These are phyloP conservation scores for Metschnikowia aberdeeniae DNA, from an alignment of 805 yeast genomes.

Conservation along the genomic window DNA sequence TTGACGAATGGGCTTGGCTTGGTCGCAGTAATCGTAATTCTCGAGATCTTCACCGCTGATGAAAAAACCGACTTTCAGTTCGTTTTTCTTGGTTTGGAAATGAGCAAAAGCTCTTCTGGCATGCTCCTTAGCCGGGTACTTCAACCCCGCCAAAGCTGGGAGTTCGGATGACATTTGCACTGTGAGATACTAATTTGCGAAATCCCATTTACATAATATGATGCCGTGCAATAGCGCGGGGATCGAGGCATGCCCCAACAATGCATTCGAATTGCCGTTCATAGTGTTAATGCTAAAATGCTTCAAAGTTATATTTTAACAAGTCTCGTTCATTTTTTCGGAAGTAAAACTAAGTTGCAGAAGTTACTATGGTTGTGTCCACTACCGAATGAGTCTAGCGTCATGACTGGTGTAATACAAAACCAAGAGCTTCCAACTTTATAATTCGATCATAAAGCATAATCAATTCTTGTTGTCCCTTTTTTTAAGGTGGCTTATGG, in stretches of 20 bases:
- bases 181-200: not conserved
- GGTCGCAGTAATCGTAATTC: constrained; percentile 74
- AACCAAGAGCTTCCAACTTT: no score
- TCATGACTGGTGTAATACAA: no score
- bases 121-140: constrained; percentile 84
- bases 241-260: not conserved
- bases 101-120: constrained; percentile 50
- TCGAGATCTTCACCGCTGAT: constrained; percentile 59
- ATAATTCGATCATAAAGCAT: no score
- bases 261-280: not conserved
- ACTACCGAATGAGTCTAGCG: no score
- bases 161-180: not conserved
- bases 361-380: no score
- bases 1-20: constrained; percentile 74
- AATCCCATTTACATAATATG: not conserved
- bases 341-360: no score
- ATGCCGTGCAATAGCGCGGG: constrained; percentile 4
- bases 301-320: no score
- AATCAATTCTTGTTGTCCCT: no score
- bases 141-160: constrained; percentile 19
- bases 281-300: no score
- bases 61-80: constrained; percentile 39
- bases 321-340: no score
- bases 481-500: no score
- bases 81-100: constrained; percentile 24